A percentile compares a stretch with the other conserved stretches of the same genome.
Evolutionary conservation across 2,329 filamentous ascomycete species (phyloP).

Genomic region (Ophiostoma australiae): DNA sequence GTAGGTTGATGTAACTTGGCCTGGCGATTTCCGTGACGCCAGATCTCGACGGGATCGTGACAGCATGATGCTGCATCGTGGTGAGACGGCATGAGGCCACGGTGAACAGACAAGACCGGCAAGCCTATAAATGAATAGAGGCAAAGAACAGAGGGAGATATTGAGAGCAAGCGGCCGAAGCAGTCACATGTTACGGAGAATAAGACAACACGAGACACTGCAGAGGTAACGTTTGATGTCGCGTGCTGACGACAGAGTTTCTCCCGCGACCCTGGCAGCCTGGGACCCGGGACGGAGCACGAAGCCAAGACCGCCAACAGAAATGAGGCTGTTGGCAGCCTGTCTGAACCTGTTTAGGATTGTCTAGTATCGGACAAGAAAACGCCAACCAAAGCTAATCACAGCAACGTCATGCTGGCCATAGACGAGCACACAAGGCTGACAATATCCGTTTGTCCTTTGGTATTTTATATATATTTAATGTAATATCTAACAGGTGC

Average conservation of each 20-base stretch:
- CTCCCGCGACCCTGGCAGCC: background rate
- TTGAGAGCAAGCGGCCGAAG: background rate
- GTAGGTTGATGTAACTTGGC: background rate
- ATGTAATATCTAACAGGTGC: background rate
- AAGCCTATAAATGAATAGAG: too few relatives aligned
- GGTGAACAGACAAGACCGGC: background rate
- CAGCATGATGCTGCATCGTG: background rate
- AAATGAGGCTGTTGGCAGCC: background rate
- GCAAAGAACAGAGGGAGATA: background rate
- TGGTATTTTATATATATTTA: background rate
- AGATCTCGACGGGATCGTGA: background rate
- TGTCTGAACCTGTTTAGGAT: background rate
- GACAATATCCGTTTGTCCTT: background rate
- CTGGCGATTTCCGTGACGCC: background rate
- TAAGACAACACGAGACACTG: background rate
- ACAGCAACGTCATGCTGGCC: background rate
- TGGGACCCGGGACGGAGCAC: background rate
- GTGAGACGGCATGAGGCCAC: background rate
- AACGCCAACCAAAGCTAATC: background rate
- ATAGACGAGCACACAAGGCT: background rate
- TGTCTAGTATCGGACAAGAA: too few relatives aligned
- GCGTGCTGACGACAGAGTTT: background rate
- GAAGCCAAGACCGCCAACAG: background rate
- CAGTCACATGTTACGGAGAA: background rate
- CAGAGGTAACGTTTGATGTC: background rate